Evolutionary conservation across 805 yeast species (phyloP), one percentile per base, ranked within the genome.

Genomic region (Candida fluviatilis): DNA sequence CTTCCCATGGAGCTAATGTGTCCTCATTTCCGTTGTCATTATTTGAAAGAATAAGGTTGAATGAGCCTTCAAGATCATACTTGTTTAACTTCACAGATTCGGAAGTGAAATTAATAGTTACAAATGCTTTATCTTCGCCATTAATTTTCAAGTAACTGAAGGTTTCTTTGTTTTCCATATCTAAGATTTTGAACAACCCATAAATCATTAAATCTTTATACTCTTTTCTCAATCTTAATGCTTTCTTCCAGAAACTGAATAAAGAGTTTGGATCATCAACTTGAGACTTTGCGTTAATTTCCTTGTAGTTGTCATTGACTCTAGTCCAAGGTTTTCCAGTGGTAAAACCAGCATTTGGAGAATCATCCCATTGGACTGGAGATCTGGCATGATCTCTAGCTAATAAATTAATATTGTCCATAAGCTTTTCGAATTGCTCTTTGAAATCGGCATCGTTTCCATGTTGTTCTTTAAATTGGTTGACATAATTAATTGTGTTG

Each of bases 381-480:
- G 78, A 65, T 54, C 82, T 67, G 7, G 76, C 70, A 48, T 76
- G 64, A 49, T 76, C 82, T 50, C 82, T 63, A 11, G 78, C 71
- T 15, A 66, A 32, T 38, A 68, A 45, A 39, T 60, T 57, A 41
- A 71, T 52, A 25, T 46, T 54, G 36, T 62, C 63, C 55, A 64
- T 41, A 36, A 64, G 54, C 19, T 50, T 46, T 28, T 52, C 34
- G 33, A 52, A 54, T 19, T 50, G 44, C 24, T 50, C 50, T 34
- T 57, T 43, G 39, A 51, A 44, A 34, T 54, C 56, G 3, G 56
- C 52, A 30, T 57, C 50, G 16, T 54, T 42, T 12, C 59, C 58
- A 38, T 58, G 36, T 38, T 47, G 35, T 48, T 50, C 46, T 42
- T 50, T 40, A 42, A 58, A 66, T 23, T 54, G 55, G 24, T 58